Base-by-base conservation (phyloP, 768 basidiomycete species). In the Cystofilobasidium capitatum region DNA sequence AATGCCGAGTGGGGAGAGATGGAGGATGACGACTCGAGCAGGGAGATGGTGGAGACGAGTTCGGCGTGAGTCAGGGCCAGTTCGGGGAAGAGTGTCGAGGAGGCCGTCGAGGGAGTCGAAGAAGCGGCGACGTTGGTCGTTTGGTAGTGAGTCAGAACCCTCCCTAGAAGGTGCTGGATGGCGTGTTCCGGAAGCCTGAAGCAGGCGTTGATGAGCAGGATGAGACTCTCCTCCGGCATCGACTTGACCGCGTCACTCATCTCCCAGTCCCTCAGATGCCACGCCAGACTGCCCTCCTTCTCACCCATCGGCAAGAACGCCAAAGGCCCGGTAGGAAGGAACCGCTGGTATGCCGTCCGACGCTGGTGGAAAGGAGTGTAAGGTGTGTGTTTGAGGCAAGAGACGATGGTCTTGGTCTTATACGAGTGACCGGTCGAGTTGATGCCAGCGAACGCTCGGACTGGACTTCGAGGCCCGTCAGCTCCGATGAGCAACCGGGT, bases 381-480 rank as follows among this genome's bases (percentile, higher is more conserved):
- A 12, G 74, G 62, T 22, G 81, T 77, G 75, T 98, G 89, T 54
- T 81, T 76, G 72, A 99, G 82, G 0, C 91, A 96, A 4, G 89
- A 89, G 40, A 99, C 96, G 47, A 98, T 82, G 10, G 88, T 92
- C 72, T 89, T 88, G 0, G 88, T 87, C 67, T 88, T 83, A 76
- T 99, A 99, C 0, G 86, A 81, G 88, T 93, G 96, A 3, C 94
- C 94, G 73, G 85, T 93, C 0, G 90, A 87, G 29, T 86, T 80
- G 70, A 97, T 96, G 31, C 85, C 81, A 0, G 92, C 88, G 74
- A 86, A 97, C 31, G 85, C 76, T 55, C 92, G 85, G 29, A 98
- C 96, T 14, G 93, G 92, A 0, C 93, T 97, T 73, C 91, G 93
- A 75, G 85, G 86, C 4, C 96, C 96, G 73, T 98, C 96, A 6